Percentiles rank a stretch among this genome's conserved stretches.
Evolutionary conservation across 192 early-diverging fungal genomes (phyloP).

Genomic region (Podila minutissima): DNA sequence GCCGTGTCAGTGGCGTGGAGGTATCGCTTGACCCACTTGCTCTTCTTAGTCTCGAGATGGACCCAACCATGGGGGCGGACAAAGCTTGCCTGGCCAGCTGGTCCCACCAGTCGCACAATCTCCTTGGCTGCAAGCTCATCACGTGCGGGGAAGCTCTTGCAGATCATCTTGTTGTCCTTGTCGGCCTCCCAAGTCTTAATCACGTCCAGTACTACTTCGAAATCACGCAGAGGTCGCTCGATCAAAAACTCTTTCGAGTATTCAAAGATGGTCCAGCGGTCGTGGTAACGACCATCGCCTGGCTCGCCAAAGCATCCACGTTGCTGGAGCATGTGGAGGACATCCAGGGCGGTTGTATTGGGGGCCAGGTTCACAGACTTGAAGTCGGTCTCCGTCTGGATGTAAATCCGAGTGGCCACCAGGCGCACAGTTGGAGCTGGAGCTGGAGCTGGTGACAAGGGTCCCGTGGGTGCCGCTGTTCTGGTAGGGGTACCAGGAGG

Average conservation of each 20-base stretch:
- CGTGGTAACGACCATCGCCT: constrained; percentile 59
- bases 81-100: constrained; percentile 37
- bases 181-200: constrained; percentile 86
- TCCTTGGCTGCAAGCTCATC: constrained; percentile 69
- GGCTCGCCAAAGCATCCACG: constrained; percentile 57
- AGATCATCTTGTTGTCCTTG: constrained; percentile 78
- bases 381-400: constrained; percentile 80
- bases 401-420: constrained; percentile 88
- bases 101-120: constrained; percentile 38
- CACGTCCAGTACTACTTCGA: constrained; percentile 87
- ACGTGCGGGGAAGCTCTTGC: constrained; percentile 78
- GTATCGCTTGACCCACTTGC: constrained; percentile 87
- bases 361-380: constrained; percentile 83
- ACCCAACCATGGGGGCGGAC: constrained; percentile 65
- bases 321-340: constrained; percentile 75
- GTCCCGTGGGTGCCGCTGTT: background rate
- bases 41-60: constrained; percentile 81
- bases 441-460: constrained; percentile 11
- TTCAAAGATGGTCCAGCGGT: constrained; percentile 92
- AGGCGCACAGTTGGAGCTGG: constrained; percentile 27
- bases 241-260: constrained; percentile 77
- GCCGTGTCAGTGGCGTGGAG: constrained; percentile 72
- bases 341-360: constrained; percentile 75
- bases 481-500: constrained; percentile 31
- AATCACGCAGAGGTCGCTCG: constrained; percentile 91